Conservation (phyloP, 2,329 filamentous ascomycete species). For the Incumbomyces delicatus region DNA sequence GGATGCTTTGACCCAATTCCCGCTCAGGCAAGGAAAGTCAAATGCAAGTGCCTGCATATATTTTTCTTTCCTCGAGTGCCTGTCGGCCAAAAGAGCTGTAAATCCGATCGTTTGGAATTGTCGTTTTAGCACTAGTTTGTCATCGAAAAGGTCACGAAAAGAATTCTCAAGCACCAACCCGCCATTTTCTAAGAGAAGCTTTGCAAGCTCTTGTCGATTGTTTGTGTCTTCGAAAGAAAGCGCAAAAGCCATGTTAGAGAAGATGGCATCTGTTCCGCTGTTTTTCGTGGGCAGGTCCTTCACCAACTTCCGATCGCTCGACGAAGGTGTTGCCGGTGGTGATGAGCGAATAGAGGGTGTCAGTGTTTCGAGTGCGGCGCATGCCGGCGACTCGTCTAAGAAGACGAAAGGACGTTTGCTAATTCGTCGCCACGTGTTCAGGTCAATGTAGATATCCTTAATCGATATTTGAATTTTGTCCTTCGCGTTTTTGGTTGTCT, state of each 20-base stretch:
- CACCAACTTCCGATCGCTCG: constrained; percentile 35
- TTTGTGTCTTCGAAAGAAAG: constrained; percentile 59
- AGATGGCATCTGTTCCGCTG: constrained; percentile 40
- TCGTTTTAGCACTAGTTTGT: constrained; percentile 45
- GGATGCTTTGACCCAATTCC: constrained; percentile 71
- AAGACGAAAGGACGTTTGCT: constrained; percentile 30
- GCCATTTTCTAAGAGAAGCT: constrained; percentile 59
- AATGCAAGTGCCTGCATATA: constrained; percentile 92
- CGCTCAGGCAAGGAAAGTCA: constrained; percentile 73
- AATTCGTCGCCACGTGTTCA: constrained; percentile 36
- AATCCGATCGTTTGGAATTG: constrained; percentile 56
- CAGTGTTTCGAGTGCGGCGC: constrained; percentile 21
- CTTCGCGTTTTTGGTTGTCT: constrained; percentile 23
- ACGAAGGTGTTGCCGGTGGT: constrained; percentile 38
- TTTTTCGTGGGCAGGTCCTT: neutral
- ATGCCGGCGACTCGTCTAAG: constrained; percentile 13
- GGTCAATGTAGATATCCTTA: constrained; percentile 37
- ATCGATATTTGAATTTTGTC: constrained; percentile 34
- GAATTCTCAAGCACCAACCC: constrained; percentile 62
- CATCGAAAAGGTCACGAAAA: constrained; percentile 67
- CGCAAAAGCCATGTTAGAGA: constrained; percentile 77
- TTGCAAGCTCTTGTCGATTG: constrained; percentile 49
- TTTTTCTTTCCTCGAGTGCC: constrained; percentile 76
- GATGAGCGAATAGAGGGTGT: constrained; percentile 32
- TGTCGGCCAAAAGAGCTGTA: constrained; percentile 74